Percentiles rank a stretch among this genome's conserved stretches.
Evolutionary conservation across 371 early-diverging fungal genomes (phyloP).

Genomic region (Lichtheimia ramosa): DNA sequence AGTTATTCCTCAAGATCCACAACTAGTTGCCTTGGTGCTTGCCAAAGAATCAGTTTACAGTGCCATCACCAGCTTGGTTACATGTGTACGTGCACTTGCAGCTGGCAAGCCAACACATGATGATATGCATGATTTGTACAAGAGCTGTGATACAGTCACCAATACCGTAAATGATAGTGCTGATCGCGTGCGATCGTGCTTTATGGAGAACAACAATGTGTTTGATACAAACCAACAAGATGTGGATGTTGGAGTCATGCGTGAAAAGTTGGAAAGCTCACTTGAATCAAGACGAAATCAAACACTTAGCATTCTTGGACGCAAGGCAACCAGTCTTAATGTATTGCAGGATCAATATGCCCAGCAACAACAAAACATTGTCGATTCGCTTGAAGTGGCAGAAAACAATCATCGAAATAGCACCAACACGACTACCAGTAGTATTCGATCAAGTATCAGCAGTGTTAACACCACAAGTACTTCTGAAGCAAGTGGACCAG

Average conservation of each 20-base stretch:
- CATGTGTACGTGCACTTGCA: constrained; percentile 37
- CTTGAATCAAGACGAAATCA: constrained; percentile 23
- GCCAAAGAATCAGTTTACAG: constrained; percentile 48
- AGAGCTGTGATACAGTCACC: constrained; percentile 33
- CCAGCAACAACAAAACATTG: constrained; percentile 2
- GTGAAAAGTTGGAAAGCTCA: constrained; percentile 18
- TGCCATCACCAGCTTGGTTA: constrained; percentile 45
- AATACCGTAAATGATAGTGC: constrained; percentile 33
- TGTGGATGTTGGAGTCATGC: constrained; percentile 15
- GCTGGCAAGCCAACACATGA: constrained; percentile 17
- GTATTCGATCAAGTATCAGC: too few species aligned
- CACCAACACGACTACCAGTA: neutral
- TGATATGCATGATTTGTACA: constrained; percentile 24
- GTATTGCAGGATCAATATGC: constrained; percentile 32
- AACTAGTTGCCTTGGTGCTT: constrained; percentile 36
- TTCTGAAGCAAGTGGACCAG: neutral
- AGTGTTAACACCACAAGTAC: too few species aligned
- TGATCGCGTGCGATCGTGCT: constrained; percentile 23
- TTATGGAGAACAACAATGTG: constrained; percentile 12
- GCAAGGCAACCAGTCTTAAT: constrained; percentile 35
- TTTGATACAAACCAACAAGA: constrained; percentile 2
- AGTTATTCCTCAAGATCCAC: constrained; percentile 39
- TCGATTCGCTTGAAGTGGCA: neutral
- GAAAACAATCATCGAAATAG: neutral
- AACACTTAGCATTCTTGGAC: constrained; percentile 34